These are phyloP conservation scores for Triangularia setosa DNA, from an alignment of 2,329 filamentous ascomycete species.

Conservation along the genomic window DNA sequence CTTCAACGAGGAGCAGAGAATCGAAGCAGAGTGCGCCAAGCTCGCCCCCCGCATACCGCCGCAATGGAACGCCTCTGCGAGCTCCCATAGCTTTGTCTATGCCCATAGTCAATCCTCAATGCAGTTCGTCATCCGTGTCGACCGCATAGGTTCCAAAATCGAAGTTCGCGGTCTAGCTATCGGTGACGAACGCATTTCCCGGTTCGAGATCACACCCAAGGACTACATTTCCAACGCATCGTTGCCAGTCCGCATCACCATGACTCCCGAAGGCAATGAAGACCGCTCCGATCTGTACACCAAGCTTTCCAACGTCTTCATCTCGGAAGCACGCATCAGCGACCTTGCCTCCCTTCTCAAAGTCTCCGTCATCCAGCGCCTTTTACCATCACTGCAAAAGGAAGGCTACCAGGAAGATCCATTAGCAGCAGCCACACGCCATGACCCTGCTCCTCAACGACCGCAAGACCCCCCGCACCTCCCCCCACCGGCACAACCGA, in stretches of 20 bases:
- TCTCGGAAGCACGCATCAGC: slow-evolving; percentile 62
- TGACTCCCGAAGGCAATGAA: slow-evolving; percentile 38
- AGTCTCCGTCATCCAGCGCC: slow-evolving; percentile 75
- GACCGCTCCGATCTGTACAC: slow-evolving; percentile 46
- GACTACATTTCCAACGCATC: slow-evolving; percentile 66
- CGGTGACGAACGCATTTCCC: slow-evolving; percentile 75
- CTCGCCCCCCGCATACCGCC: slow-evolving; percentile 62
- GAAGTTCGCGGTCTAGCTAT: slow-evolving; percentile 75
- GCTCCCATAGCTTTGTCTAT: slow-evolving; percentile 79
- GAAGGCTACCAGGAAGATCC: slow-evolving; percentile 66
- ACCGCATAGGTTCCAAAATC: slow-evolving; percentile 77
- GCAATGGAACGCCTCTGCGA: slow-evolving; percentile 74
- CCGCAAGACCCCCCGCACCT: slow-evolving; percentile 41
- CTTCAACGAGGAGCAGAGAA: slow-evolving; percentile 75
- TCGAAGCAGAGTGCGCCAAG: slow-evolving; percentile 57
- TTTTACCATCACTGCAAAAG: slow-evolving; percentile 72
- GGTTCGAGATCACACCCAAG: slow-evolving; percentile 68
- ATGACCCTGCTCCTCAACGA: not conserved
- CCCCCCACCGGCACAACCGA: slow-evolving; percentile 61
- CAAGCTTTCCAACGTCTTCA: slow-evolving; percentile 63
- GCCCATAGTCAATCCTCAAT: slow-evolving; percentile 80
- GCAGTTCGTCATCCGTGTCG: slow-evolving; percentile 77
- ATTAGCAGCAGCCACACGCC: slow-evolving; percentile 35
- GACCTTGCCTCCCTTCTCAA: slow-evolving; percentile 72
- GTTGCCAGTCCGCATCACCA: slow-evolving; percentile 54